Percentiles rank a stretch among this genome's conserved stretches.
These are phyloP conservation scores for Epichloe aotearoae DNA, from an alignment of 2,329 filamentous ascomycete genomes.

Conservation along the genomic window DNA sequence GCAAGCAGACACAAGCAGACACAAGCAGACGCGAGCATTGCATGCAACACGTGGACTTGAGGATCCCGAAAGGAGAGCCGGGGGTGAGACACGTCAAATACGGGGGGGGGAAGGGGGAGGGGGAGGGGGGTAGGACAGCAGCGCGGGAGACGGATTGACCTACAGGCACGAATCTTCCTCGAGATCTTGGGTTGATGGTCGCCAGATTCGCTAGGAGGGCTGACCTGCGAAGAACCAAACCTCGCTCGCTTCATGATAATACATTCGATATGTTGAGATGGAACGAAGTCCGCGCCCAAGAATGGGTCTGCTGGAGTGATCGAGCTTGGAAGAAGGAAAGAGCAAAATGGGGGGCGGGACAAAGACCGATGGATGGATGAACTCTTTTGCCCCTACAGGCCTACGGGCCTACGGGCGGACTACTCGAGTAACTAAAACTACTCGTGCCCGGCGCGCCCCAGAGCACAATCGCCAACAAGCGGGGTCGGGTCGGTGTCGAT, in stretches of 20 bases:
- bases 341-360: constrained; percentile 3
- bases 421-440: too few relatives aligned
- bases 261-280: constrained; percentile 1
- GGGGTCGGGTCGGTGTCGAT: not conserved
- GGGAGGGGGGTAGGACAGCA: not conserved
- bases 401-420: too few relatives aligned
- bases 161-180: constrained; percentile 20
- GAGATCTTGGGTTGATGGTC: constrained; percentile 18
- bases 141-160: constrained; percentile 10
- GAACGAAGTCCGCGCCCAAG: constrained; percentile 5
- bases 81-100: not conserved
- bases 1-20: not conserved
- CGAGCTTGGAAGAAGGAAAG: not conserved
- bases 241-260: constrained; percentile 12
- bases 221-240: constrained; percentile 9
- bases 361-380: constrained; percentile 5
- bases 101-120: not conserved
- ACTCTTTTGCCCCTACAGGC: not conserved
- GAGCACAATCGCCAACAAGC: not conserved
- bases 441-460: too few relatives aligned
- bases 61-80: not conserved
- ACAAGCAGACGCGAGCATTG: not conserved
- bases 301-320: constrained; percentile 20
- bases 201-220: constrained; percentile 4
- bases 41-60: not conserved